Conservation (phyloP, 352 stramenopile genomes). For the Phytophthora pseudosyringae region DNA sequence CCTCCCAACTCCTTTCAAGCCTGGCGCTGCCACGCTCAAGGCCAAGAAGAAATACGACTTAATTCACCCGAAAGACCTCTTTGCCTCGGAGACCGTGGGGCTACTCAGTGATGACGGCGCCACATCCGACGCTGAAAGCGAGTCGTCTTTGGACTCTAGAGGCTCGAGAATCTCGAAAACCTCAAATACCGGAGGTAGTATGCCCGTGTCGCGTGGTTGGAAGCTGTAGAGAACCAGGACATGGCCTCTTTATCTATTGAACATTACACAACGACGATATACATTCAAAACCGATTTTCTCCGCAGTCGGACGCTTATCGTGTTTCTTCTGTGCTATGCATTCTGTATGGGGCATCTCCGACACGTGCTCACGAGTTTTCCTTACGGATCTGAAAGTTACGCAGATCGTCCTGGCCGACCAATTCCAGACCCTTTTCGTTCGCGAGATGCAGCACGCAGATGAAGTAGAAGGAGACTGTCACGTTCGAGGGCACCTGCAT, state of each 20-base stretch:
- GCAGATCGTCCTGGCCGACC: slow-evolving; percentile 73
- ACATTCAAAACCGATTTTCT: slow-evolving; percentile 34
- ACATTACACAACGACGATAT: slow-evolving; percentile 37
- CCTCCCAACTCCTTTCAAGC: slow-evolving; percentile 81
- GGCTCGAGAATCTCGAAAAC: slow-evolving; percentile 24
- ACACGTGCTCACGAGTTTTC: slow-evolving; percentile 28
- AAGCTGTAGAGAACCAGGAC: slow-evolving; percentile 45
- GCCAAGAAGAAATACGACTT: slow-evolving; percentile 56
- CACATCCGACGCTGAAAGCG: slow-evolving; percentile 33
- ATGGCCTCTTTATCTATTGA: slow-evolving; percentile 32
- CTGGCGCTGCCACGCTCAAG: slow-evolving; percentile 64
- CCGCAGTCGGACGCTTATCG: slow-evolving; percentile 17
- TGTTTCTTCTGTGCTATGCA: slow-evolving; percentile 17
- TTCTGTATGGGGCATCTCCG: slow-evolving; percentile 13
- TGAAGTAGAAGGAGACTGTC: slow-evolving; percentile 99
- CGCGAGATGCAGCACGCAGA: slow-evolving; percentile 98
- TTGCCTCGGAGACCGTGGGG: slow-evolving; percentile 46
- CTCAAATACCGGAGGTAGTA: slow-evolving; percentile 20
- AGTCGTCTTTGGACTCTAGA: slow-evolving; percentile 33
- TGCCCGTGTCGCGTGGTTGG: slow-evolving; percentile 61
- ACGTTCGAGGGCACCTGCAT: slow-evolving; percentile 91
- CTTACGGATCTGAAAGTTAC: slow-evolving; percentile 78
- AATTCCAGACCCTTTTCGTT: slow-evolving; percentile 98
- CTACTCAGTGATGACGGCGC: slow-evolving; percentile 55
- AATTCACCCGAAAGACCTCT: slow-evolving; percentile 49